Evolutionary conservation across 2,329 filamentous ascomycete species (phyloP).

Genomic region (Colletotrichum acutatum): DNA sequence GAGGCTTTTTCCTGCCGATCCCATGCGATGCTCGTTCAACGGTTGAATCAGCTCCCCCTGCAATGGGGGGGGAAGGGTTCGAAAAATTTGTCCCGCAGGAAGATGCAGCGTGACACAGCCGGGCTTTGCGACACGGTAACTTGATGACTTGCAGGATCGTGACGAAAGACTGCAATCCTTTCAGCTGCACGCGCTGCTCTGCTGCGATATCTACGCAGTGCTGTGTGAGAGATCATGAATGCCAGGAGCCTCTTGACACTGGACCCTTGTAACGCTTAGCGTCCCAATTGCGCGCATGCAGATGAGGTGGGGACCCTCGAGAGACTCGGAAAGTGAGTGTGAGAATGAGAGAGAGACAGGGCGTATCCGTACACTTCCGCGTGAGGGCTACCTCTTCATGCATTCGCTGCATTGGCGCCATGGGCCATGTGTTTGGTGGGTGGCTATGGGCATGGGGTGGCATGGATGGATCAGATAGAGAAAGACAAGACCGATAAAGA

Average conservation of each 20-base stretch:
- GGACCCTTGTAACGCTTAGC: conserved; percentile 10
- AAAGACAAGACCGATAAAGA: conserved; percentile 6
- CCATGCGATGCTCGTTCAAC: not conserved
- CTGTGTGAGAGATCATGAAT: not conserved
- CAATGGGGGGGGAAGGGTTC: not conserved
- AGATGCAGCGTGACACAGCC: not conserved
- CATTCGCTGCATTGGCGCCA: conserved; percentile 14
- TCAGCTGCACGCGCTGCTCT: not conserved
- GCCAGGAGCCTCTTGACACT: conserved; percentile 18
- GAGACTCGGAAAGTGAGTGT: not conserved
- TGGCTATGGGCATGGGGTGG: conserved; percentile 10
- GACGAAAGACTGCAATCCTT: not conserved
- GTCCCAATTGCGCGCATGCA: not conserved
- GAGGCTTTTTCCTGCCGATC: not conserved
- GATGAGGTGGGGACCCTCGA: not conserved
- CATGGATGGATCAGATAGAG: conserved; percentile 29
- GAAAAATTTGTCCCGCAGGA: not conserved
- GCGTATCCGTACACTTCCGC: not conserved
- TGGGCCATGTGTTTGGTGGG: conserved; percentile 7
- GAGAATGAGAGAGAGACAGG: no score
- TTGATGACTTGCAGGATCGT: not conserved
- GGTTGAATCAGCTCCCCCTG: not conserved
- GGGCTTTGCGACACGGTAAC: not conserved
- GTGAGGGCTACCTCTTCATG: conserved; percentile 4
- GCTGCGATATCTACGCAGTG: not conserved